These are phyloP conservation scores for Pleurotus sapidus DNA, from an alignment of 768 basidiomycete genomes.

Conservation along the genomic window DNA sequence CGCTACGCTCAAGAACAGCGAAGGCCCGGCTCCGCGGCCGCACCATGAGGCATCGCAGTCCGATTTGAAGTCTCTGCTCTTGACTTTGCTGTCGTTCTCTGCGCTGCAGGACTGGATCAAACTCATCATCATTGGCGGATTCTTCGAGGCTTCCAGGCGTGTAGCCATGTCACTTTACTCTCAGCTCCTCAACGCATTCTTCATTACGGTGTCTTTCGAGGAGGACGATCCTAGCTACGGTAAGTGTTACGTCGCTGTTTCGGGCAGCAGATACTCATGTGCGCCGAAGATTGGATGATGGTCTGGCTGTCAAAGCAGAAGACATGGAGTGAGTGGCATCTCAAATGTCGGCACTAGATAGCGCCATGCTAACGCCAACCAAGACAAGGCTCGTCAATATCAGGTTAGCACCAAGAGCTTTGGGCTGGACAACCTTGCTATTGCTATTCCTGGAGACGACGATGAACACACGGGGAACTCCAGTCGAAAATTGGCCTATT, in stretches of 20 bases:
- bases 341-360: too few species aligned
- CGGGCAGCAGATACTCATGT: background rate
- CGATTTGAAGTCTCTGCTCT: slow-evolving; percentile 13
- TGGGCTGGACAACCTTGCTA: slow-evolving; percentile 1
- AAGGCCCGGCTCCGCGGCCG: background rate
- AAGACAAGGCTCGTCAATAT: slow-evolving; percentile 43
- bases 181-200: slow-evolving; percentile 38
- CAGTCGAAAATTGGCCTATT: slow-evolving; percentile 35
- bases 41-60: background rate
- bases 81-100: slow-evolving; percentile 31
- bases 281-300: slow-evolving; percentile 51
- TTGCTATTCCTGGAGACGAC: slow-evolving; percentile 1
- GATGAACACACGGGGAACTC: slow-evolving; percentile 14
- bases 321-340: slow-evolving; percentile 41
- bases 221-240: slow-evolving; percentile 31
- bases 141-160: slow-evolving; percentile 48
- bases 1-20: background rate
- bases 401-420: slow-evolving; percentile 37
- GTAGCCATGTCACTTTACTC: slow-evolving; percentile 31
- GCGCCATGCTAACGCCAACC: too few species aligned
- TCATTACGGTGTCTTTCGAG: slow-evolving; percentile 49
- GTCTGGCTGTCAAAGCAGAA: slow-evolving; percentile 56
- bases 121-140: slow-evolving; percentile 48
- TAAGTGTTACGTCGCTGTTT: slow-evolving; percentile 3
- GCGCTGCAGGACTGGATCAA: slow-evolving; percentile 51